Base-by-base conservation (phyloP, 768 basidiomycete genomes). In the Mycena haematopus region DNA sequence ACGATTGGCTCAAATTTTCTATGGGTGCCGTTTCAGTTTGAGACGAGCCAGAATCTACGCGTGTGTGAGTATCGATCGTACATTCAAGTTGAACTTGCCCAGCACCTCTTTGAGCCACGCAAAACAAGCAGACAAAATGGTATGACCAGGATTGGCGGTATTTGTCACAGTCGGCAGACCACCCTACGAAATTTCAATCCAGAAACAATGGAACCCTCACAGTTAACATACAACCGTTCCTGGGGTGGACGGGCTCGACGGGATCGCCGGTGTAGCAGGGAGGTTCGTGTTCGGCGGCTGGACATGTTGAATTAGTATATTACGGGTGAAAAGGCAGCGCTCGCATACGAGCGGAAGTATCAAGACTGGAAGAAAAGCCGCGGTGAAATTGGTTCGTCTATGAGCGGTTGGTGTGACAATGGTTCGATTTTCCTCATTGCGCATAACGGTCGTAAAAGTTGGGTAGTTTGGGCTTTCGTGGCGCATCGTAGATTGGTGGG, bases 401-500 rank as follows among this genome's bases (percentile, higher is more conserved):
- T 42, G 36, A 14, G 17, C 21, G 21, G 9, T 15, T 15, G 27
- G 25, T 4, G 40, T 29, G 21, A 57, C 0, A 17, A 47, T 8
- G 10, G 25, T 17, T 6, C 11, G 33, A 25, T 49, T 24, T 3
- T 50, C 19, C 25, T 19, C 31, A 15, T n/a, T 6, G 6, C 35
- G 29, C 11, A 58, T 51, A 9, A 25, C 36, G 2, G 47, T 58
- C 2, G 47, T 58, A 11, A 58, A 50, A 6, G 36, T 50, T 1
- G 57, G 57, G 22, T 50, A 58, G 22, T 51, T 51, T 6, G 57
- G 46, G 36, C 36, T 36, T 49, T 50, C 49, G 19, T 7, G 38
- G 21, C 25, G 33, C 46, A 58, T 58, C 6, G 46, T 13, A 31
- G 19, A 40, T 29, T 10, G 21, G 25, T 19, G 13, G 24, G 27